Percentiles rank a stretch among this genome's conserved stretches.
Evolutionary conservation across 805 yeast species (phyloP).

Genomic region (Suhomyces sp.): DNA sequence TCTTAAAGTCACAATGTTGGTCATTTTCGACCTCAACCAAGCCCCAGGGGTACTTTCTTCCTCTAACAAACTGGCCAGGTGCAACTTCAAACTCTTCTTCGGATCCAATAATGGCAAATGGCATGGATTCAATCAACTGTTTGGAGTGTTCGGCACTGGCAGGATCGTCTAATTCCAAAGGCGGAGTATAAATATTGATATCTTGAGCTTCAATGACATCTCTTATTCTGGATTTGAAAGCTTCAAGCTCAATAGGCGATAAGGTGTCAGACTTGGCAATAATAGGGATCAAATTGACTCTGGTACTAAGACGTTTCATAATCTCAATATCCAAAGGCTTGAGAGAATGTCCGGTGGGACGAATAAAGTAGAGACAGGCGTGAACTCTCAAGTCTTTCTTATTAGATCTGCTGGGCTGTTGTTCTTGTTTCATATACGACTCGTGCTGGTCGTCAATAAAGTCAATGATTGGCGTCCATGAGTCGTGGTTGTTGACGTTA

Average conservation of each 20-base stretch:
- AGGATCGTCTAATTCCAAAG: conserved; percentile 69
- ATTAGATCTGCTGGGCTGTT: conserved; percentile 71
- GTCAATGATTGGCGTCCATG: conserved; percentile 85
- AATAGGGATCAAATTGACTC: conserved; percentile 86
- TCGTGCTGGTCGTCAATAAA: conserved; percentile 91
- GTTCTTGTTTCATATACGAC: conserved; percentile 85
- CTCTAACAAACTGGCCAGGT: conserved; percentile 65
- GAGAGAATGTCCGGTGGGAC: conserved; percentile 87
- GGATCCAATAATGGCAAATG: conserved; percentile 79
- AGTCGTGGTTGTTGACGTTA: conserved; percentile 76
- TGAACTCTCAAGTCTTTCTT: conserved; percentile 85
- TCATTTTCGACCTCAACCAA: conserved; percentile 85
- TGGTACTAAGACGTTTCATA: conserved; percentile 75
- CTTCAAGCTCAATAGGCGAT: conserved; percentile 64
- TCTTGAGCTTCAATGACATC: conserved; percentile 81
- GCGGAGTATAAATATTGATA: conserved; percentile 80
- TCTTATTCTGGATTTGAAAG: conserved; percentile 73
- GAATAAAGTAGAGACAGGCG: conserved; percentile 83
- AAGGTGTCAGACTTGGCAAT: conserved; percentile 88
- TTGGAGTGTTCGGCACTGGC: conserved; percentile 79
- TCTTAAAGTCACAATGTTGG: conserved; percentile 79
- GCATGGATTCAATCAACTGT: conserved; percentile 79
- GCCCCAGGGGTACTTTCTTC: conserved; percentile 91
- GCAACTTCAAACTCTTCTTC: conserved; percentile 65
- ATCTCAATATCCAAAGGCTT: conserved; percentile 85